Percentiles rank a stretch among this genome's conserved stretches.
phyloP scores from a whole-genome alignment of 768 basidiomycete genomes.

The Mycena filopes region DNA sequence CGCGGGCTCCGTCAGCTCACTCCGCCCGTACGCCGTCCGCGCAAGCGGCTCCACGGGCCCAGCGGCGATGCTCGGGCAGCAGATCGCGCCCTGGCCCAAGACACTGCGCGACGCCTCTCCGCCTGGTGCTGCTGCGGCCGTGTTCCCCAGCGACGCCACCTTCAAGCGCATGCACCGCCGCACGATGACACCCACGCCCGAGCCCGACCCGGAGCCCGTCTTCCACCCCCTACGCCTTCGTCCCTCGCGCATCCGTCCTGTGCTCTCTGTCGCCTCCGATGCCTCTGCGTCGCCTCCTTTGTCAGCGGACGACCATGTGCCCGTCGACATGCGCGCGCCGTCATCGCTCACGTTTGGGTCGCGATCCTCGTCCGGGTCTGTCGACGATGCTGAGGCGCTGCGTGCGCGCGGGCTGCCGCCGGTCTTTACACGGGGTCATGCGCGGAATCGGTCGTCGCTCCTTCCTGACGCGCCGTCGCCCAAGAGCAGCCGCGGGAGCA shows the following conservation, averaged over 20 bases:
- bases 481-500: constrained; percentile 36
- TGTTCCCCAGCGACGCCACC: constrained; percentile 24
- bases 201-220: constrained; percentile 65
- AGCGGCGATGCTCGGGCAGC: constrained; percentile 56
- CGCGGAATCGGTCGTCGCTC: constrained; percentile 39
- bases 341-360: constrained; percentile 53
- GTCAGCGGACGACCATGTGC: constrained; percentile 38
- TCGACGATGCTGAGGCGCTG: constrained; percentile 13
- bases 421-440: constrained; percentile 49
- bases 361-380: constrained; percentile 39
- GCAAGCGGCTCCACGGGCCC: constrained; percentile 36
- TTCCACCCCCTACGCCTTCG: constrained; percentile 62
- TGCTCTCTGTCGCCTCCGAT: constrained; percentile 2
- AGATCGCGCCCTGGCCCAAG: constrained; percentile 72
- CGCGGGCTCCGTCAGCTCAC: constrained; percentile 56
- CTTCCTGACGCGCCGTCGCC: constrained; percentile 35
- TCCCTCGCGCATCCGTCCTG: constrained; percentile 30
- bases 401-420: constrained; percentile 32
- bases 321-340: constrained; percentile 45
- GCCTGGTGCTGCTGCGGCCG: constrained; percentile 29
- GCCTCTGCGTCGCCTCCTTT: constrained; percentile 37
- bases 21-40: constrained; percentile 59
- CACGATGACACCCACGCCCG: constrained; percentile 67
- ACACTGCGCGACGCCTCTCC: constrained; percentile 40
- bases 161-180: constrained; percentile 60